Conservation (phyloP, 371 early-diverging fungal species). For the Zopfochytrium polystomum region DNA sequence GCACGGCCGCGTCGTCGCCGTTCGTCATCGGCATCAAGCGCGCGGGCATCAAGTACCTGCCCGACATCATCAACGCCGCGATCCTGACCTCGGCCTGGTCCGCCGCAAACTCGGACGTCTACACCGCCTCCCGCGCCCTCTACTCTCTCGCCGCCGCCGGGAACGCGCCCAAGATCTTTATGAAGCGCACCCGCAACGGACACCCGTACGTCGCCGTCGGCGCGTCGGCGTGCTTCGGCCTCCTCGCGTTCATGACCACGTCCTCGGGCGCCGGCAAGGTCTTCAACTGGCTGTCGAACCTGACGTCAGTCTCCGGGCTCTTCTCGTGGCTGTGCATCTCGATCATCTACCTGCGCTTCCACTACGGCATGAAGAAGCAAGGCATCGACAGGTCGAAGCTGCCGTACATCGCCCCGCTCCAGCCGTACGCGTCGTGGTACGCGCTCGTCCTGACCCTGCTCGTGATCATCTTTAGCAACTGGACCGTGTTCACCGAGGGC, state of each 20-base stretch:
- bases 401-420: conserved; percentile 64
- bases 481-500: not conserved
- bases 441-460: conserved; percentile 16
- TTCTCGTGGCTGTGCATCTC: conserved; percentile 68
- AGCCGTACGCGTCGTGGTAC: conserved; percentile 50
- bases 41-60: conserved; percentile 18
- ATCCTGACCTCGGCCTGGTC: conserved; percentile 39
- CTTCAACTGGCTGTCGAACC: conserved; percentile 67
- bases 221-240: conserved; percentile 52
- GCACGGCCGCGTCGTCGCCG: conserved; percentile 13
- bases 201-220: conserved; percentile 56
- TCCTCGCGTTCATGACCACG: conserved; percentile 53
- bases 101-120: conserved; percentile 64
- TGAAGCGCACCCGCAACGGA: conserved; percentile 49
- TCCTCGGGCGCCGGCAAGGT: conserved; percentile 54
- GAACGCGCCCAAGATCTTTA: conserved; percentile 52
- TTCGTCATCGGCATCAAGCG: conserved; percentile 27
- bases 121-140: conserved; percentile 60
- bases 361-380: conserved; percentile 66
- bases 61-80: conserved; percentile 33
- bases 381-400: conserved; percentile 61
- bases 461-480: conserved; percentile 2
- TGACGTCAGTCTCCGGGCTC: conserved; percentile 71
- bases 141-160: conserved; percentile 58
- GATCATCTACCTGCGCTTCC: conserved; percentile 67